Evolutionary conservation across 768 basidiomycete genomes (phyloP), one percentile per base, ranked within the genome.

Genomic region (Suillus subaureus): DNA sequence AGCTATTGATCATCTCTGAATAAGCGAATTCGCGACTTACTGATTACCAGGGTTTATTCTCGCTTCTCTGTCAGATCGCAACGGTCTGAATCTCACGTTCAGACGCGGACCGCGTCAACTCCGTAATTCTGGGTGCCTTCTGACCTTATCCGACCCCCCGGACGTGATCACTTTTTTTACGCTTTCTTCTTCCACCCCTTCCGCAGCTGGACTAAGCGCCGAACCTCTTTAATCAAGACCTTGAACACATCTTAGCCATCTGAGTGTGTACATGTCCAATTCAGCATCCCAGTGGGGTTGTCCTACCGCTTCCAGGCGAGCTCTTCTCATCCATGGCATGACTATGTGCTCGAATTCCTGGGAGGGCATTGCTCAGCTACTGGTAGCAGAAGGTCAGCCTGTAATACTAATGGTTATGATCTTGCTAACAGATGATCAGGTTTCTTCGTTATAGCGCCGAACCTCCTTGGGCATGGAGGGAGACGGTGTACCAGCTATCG

Each of bases 361-460:
- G 70, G 64, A 71, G 23, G 65, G 8, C 62, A 60, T 28, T 26
- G 61, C 39, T 37, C 63, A 61, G 18, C 42, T 57, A 18, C 54
- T 71, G 40, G 70, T 60, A 55, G 54, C 63, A 55, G 61, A 72
- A 70, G 70, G 70, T 71, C 60, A 63, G 61, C 5, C 12, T 26
- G 3, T 31, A 6, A n/a, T n/a, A 16, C 5, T n/a, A n/a, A 23
- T 39, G 31, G 51, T 61, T 33, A 69, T 8, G 13, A 43, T 18
- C 13, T 21, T 12, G 26, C 33, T 33, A 13, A 52, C 61, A 45
- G 43, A 37, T n/a, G 23, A 63, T 26, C 2, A 75, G 75, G 72
- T 26, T 74, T 68, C 43, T 67, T 70, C 23, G 72, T 75, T 39
- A 66, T 40, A 0, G 74, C 72, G 15, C 74, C 74, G 12, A 73